These are phyloP conservation scores for Xerocomus brunneocitrinus DNA, from an alignment of 768 basidiomycete genomes.

Conservation along the genomic window DNA sequence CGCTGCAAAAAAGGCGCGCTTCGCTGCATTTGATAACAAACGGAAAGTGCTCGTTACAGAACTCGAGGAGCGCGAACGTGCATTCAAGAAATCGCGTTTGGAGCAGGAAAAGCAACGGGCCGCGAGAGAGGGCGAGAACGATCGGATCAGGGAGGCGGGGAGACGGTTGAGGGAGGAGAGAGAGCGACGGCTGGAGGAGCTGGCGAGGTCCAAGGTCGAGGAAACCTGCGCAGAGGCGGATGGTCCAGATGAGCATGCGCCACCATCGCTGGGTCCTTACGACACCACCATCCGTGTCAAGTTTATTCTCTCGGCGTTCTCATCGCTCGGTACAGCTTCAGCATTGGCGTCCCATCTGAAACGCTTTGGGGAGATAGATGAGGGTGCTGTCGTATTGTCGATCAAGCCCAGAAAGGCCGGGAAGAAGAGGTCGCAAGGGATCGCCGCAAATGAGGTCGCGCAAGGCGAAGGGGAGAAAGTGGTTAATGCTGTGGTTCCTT, in stretches of 20 bases:
- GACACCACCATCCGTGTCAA: slow-evolving; percentile 78
- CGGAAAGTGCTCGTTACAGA: slow-evolving; percentile 72
- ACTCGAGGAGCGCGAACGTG: slow-evolving; percentile 72
- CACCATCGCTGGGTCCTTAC: slow-evolving; percentile 57
- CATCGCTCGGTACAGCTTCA: slow-evolving; percentile 18
- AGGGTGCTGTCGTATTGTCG: slow-evolving; percentile 61
- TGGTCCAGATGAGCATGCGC: slow-evolving; percentile 41
- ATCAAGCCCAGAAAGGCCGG: slow-evolving; percentile 50
- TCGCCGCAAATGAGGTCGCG: slow-evolving; percentile 34
- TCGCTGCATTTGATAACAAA: slow-evolving; percentile 64
- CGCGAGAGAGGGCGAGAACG: slow-evolving; percentile 55
- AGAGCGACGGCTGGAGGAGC: slow-evolving; percentile 47
- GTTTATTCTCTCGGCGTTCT: slow-evolving; percentile 55
- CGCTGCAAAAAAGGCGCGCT: slow-evolving; percentile 66
- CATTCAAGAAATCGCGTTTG: slow-evolving; percentile 64
- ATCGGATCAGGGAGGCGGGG: slow-evolving; percentile 73
- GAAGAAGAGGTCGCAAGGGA: slow-evolving; percentile 35
- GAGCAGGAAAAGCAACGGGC: slow-evolving; percentile 60
- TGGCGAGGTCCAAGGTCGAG: slow-evolving; percentile 34
- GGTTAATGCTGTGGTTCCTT: slow-evolving; percentile 70
- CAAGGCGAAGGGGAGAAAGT: slow-evolving; percentile 41
- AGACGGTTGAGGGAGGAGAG: slow-evolving; percentile 62
- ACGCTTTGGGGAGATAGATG: slow-evolving; percentile 61
- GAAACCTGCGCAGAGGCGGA: too few species aligned
- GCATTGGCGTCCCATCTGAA: slow-evolving; percentile 40